A percentile compares a stretch with the other conserved stretches of the same genome.
These are phyloP conservation scores for Globisporangium cylindrosporum DNA, from an alignment of 352 stramenopile species.

Conservation along the genomic window DNA sequence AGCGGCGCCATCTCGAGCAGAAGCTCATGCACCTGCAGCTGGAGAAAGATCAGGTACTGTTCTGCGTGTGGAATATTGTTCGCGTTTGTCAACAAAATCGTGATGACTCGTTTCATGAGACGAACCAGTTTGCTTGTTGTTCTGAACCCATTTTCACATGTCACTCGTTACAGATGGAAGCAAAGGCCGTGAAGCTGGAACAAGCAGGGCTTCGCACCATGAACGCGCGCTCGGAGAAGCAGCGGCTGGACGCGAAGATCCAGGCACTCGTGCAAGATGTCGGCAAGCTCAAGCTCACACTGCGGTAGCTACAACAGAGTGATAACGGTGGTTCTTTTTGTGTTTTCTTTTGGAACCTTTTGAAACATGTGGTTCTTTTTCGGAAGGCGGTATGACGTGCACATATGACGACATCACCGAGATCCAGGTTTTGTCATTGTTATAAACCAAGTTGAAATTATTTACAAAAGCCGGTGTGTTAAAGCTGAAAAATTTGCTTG, in stretches of 20 bases:
- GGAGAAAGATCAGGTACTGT: constrained; percentile 41
- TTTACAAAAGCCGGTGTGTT: neutral
- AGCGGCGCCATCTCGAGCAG: constrained; percentile 42
- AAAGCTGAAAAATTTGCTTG: neutral
- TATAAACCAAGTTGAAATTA: neutral
- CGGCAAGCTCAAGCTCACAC: constrained; percentile 29
- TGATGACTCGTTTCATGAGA: neutral
- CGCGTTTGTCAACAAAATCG: neutral
- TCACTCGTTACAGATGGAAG: constrained; percentile 24
- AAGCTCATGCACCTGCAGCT: constrained; percentile 41
- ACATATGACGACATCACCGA: constrained; percentile 2
- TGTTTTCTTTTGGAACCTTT: no score
- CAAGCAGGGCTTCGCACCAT: constrained; percentile 42
- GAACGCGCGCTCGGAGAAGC: constrained; percentile 35
- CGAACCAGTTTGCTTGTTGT: neutral
- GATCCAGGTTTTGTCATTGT: neutral
- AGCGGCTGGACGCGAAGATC: constrained; percentile 28
- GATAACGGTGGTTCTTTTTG: no score
- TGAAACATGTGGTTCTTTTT: neutral
- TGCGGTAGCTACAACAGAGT: constrained; percentile 17
- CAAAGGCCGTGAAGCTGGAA: constrained; percentile 40
- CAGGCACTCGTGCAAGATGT: constrained; percentile 30
- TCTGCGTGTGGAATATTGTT: neutral
- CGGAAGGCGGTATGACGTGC: neutral
- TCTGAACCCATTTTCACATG: constrained; percentile 1